phyloP scores from a whole-genome alignment of 2,329 filamentous ascomycete genomes.

The Neopestalotiopsis rosae region DNA sequence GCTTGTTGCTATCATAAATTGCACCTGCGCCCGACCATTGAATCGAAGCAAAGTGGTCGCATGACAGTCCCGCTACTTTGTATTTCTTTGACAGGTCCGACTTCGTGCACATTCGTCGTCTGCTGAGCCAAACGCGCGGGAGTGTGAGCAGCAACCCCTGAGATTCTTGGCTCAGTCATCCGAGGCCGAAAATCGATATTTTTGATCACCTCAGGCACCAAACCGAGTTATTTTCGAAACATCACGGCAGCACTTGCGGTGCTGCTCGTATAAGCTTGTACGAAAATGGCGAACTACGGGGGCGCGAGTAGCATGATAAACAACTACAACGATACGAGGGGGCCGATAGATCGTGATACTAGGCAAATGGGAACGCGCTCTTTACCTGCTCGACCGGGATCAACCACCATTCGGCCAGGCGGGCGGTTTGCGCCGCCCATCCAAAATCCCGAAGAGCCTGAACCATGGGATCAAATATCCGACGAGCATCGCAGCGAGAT shows the following conservation, averaged over 20 bases:
- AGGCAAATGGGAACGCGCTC: conserved; percentile 26
- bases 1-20: not conserved
- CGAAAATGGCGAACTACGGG: conserved; percentile 31
- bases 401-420: conserved; percentile 27
- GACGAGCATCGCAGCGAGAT: conserved; percentile 74
- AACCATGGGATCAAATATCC: conserved; percentile 59
- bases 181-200: not conserved
- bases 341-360: conserved; percentile 16
- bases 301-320: conserved; percentile 38
- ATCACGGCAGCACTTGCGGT: not conserved
- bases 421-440: conserved; percentile 36
- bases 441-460: conserved; percentile 34
- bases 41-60: not conserved
- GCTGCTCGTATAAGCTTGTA: conserved; percentile 21
- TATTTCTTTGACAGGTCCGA: not conserved
- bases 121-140: not conserved
- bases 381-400: conserved; percentile 30
- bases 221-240: not conserved
- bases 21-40: not conserved
- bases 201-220: not conserved
- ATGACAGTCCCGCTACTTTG: not conserved
- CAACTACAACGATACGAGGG: conserved; percentile 28
- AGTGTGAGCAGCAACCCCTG: not conserved
- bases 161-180: not conserved
- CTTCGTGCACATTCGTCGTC: not conserved